phyloP scores from a whole-genome alignment of 2,329 filamentous ascomycete genomes.

The Rhexocercosporidium sp. region DNA sequence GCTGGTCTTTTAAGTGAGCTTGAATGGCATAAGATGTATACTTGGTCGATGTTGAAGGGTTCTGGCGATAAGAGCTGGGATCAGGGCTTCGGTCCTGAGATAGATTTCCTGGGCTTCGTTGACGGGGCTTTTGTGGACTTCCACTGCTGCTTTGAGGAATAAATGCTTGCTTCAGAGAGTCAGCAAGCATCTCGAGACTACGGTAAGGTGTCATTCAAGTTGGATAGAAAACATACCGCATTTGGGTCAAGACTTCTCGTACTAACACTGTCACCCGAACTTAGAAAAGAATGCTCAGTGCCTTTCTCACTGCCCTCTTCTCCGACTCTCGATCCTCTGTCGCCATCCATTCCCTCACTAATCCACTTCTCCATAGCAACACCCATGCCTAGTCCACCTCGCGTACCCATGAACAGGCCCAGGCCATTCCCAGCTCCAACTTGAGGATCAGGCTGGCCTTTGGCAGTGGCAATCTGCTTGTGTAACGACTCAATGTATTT shows the following conservation, averaged over 20 bases:
- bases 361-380: conserved; percentile 16
- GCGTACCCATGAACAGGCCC: neutral
- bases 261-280: neutral
- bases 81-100: neutral
- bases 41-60: neutral
- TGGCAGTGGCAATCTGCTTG: neutral
- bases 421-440: neutral
- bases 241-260: neutral
- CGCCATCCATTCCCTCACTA: neutral
- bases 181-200: neutral
- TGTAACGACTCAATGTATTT: conserved; percentile 21
- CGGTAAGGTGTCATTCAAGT: neutral
- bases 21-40: neutral
- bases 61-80: neutral
- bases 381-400: neutral
- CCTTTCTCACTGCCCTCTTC: neutral
- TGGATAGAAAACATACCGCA: neutral
- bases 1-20: neutral
- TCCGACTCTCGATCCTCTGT: neutral
- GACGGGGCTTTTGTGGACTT: neutral
- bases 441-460: neutral
- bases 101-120: neutral
- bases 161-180: neutral
- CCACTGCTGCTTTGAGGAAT: neutral
- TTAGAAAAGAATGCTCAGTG: neutral